Base-by-base conservation (phyloP, 1,284 basidiomycete genomes). In the Puccinia polysora region DNA sequence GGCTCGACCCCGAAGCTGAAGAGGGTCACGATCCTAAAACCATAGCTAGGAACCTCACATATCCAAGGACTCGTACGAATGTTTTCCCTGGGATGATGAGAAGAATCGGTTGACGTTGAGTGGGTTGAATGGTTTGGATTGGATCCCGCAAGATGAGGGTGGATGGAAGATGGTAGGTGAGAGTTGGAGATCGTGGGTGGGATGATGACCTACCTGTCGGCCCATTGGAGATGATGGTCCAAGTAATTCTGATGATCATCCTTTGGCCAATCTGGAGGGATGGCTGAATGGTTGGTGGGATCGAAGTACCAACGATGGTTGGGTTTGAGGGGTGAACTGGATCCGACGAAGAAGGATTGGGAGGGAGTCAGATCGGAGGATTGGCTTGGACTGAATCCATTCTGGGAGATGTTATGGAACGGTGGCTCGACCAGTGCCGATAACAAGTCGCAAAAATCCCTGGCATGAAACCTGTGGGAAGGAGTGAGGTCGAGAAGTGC, bases 41-140 rank as follows among this genome's bases (percentile, higher is more conserved):
- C 67, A 50, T 70, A 70, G 7, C 34, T 70, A 18, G 67, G 67
- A 6, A 70, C 58, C 28, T 70, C 67, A 15, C 67, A 70, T 15
- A 70, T 36, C 67, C 67, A 62, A n/a, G 67, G 67, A 18, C 58
- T 70, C 3, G 67, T 70, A 15, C 65, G 53, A 45, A 68, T 68
- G 18, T 68, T 68, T 25, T 68, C 65, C n/a, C 65, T 68, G 18
- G 2, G n/a, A 1, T 10, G 40, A 45, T 45, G 10, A 10, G 10
- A 45, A 45, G 40, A n/a, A 45, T 45, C n/a, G 10, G 10, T 45
- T 45, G 10, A 45, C 10, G 40, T 10, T 45, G 40, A 45, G n/a
- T 45, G 40, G n/a, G n/a, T 10, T 10, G 10, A 45, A 45, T 10
- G 40, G n/a, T 45, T 45, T 10, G n/a, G n/a, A 45, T n/a, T n/a